Base-by-base conservation (phyloP, 805 yeast genomes). In the Wickerhamomyces mucosus region DNA sequence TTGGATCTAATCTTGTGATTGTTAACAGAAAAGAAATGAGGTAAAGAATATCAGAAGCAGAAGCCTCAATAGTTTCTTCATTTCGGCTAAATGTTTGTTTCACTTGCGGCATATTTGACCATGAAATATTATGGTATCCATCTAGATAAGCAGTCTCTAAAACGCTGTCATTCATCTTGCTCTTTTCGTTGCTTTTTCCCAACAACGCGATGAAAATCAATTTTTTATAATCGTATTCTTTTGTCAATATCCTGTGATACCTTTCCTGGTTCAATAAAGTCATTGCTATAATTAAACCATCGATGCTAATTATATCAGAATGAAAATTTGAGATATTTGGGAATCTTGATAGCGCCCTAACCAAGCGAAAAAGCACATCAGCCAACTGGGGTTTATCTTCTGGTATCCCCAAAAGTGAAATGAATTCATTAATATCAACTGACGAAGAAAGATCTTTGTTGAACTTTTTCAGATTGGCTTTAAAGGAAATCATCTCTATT, bases 1-100 rank as follows among this genome's bases (percentile, higher is more conserved):
- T 46, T 31, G 49, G 59, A 48, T 53, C 51, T 40, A 63, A 41
- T 8, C 70, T 59, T 1, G 63, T 53, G 3, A 73, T 43, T 1
- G 69, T 39, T 20, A 80, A 55, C 15, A 69, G 37, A 37, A 78
- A 67, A 0, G 78, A 58, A 9, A 78, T 31, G 3, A 79, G 28
- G 5, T 58, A 57, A 4, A 59, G 52, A 20, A 78, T 36, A 6
- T 60, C 62, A 0, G 44, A 32, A 0, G 71, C 73, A 0, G 64
- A 45, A 1, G 78, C 37, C 3, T 42, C 37, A 23, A 67, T 35
- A 3, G 52, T 41, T 0, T 58, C 52, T 1, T 65, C 29, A n/a
- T 66, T 63, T 10, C 68, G 46, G 3, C 54, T 58, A 46, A 73
- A 78, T 41, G 59, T 65, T 2, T 53, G 47, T 33, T 60, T 55